Evolutionary conservation across 1,139 yeast genomes (phyloP).

Genomic region (Pichia sp.): DNA sequence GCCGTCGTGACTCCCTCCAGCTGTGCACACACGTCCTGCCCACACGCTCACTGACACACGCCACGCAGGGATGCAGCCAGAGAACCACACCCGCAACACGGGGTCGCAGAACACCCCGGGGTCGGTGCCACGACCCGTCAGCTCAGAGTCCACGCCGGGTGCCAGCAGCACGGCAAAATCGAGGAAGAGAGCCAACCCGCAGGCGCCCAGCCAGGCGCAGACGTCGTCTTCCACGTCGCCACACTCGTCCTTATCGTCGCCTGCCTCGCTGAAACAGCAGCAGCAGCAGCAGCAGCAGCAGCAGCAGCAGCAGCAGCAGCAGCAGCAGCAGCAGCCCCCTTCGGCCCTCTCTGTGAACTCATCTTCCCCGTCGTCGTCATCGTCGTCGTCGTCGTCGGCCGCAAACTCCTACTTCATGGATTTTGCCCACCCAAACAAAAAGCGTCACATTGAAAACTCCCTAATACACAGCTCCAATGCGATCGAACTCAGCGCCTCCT

Average conservation of each 20-base stretch:
- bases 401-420: slow-evolving; percentile 5
- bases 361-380: not conserved
- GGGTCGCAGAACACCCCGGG: no score
- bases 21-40: no score
- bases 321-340: no score
- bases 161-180: no score
- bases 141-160: not conserved
- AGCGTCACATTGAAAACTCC: slow-evolving; percentile 7
- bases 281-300: not conserved
- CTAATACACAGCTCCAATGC: slow-evolving; percentile 1
- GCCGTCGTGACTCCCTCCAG: no score
- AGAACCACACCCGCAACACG: no score
- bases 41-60: no score
- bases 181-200: not conserved
- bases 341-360: not conserved
- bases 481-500: slow-evolving; percentile 6
- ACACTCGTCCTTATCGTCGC: not conserved
- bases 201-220: not conserved
- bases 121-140: no score
- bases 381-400: not conserved
- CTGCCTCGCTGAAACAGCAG: not conserved
- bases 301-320: not conserved
- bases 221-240: not conserved
- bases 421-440: slow-evolving; percentile 4
- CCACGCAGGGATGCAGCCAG: no score